Evolutionary conservation across 2,329 filamentous ascomycete species (phyloP).

Genomic region (Tolypocladium pustulatum): DNA sequence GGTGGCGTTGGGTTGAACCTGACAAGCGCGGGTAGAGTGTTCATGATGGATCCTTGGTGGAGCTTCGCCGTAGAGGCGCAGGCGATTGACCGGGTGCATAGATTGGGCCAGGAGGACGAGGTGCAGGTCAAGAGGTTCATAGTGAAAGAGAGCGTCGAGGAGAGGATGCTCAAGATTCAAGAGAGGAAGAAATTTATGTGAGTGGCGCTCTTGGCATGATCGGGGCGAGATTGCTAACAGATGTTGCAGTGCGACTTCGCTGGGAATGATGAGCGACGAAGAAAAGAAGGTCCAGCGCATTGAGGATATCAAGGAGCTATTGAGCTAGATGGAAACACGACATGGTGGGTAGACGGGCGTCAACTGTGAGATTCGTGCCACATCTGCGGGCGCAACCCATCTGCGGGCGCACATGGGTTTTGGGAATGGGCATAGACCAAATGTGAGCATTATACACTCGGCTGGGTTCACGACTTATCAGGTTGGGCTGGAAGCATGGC

Average conservation of each 20-base stretch:
- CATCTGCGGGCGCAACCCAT: too few species aligned
- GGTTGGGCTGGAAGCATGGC: neutral
- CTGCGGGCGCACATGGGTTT: neutral
- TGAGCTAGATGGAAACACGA: conserved; percentile 41
- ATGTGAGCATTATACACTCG: neutral
- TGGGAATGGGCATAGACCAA: neutral
- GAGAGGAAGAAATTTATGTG: conserved; percentile 93
- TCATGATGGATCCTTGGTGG: conserved; percentile 99
- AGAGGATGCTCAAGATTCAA: conserved; percentile 87
- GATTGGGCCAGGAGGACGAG: conserved; percentile 85
- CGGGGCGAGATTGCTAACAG: conserved; percentile 6
- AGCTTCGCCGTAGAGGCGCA: conserved; percentile 94
- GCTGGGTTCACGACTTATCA: neutral
- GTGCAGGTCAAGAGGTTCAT: conserved; percentile 85
- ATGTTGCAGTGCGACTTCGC: conserved; percentile 63
- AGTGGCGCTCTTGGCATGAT: conserved; percentile 30
- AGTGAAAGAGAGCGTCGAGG: conserved; percentile 83
- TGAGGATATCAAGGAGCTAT: conserved; percentile 85
- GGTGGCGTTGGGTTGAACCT: conserved; percentile 92
- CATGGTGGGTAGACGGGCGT: neutral
- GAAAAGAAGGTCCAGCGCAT: conserved; percentile 85
- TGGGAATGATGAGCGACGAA: conserved; percentile 92
- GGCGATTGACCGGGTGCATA: conserved; percentile 93
- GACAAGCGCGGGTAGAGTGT: conserved; percentile 80
- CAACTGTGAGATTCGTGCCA: neutral